Evolutionary conservation across 2,329 filamentous ascomycete species (phyloP), one percentile per base, ranked within the genome.

Genomic region (Monosporascus sp.): DNA sequence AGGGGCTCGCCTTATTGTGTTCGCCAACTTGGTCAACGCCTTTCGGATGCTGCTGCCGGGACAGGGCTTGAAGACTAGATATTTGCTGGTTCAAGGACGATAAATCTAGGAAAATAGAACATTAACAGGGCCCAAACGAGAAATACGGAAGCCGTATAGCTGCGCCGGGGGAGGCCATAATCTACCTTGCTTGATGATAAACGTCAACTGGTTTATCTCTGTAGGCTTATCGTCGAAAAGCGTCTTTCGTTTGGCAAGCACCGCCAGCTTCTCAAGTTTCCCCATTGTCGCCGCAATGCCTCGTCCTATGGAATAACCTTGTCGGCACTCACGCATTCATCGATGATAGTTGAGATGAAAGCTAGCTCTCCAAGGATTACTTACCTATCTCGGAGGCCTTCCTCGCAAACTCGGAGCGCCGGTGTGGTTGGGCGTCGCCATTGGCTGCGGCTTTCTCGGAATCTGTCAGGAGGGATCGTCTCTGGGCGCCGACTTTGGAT

Each of bases 181-280:
- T 25, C 7, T 46, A 46, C 42, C 42, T 77, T 97, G 93, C 75
- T 97, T 97, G 78, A 97, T 97, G 67, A 97, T 89, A 66, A 92
- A 97, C 7, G 92, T 97, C 69, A 97, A 83, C 72, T 97, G 91
- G 70, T 94, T 94, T 70, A 97, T 97, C 73, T 99, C 94, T 51
- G 97, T 89, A 0, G 94, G 91, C 68, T 90, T 84, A 74, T 99
- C 94, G 71, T 99, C 94, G 69, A 99, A 99, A 44, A 99, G 84
- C 9, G 94, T 96, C 73, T 96, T 95, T 65, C 93, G 85, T 71
- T 91, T 93, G n/a, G 94, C 94, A 68, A 99, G 76, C 70, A 96
- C 89, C 55, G 92, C 93, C 59, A 99, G 76, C 70, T 95, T 90
- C 74, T 97, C 90, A 64, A 99, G 75, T 73, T 97, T 99, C 52